Conservation (phyloP, 768 basidiomycete species). For the Nidularia pulvinata region DNA sequence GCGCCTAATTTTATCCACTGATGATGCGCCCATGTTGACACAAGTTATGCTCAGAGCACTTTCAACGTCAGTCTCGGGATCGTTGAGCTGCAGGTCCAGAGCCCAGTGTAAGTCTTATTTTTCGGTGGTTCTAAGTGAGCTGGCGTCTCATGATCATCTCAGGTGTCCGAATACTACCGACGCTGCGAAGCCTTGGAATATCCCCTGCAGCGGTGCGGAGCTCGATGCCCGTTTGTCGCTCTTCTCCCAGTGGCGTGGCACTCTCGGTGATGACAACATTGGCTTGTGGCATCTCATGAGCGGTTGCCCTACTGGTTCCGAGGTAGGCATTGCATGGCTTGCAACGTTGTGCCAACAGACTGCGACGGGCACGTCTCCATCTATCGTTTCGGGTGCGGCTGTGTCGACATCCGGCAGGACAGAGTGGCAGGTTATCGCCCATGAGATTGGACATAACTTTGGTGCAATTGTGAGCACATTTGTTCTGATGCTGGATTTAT, state of each 20-base stretch:
- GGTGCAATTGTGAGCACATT: conserved; percentile 73
- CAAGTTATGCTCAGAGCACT: conserved; percentile 43
- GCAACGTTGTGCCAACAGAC: conserved; percentile 70
- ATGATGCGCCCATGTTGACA: conserved; percentile 2
- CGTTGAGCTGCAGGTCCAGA: conserved; percentile 70
- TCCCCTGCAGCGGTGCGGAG: conserved; percentile 54
- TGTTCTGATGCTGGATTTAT: conserved; percentile 3
- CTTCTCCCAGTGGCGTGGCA: conserved; percentile 84
- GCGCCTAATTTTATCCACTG: conserved; percentile 5
- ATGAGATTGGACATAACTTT: conserved; percentile 89
- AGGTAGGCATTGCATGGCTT: conserved; percentile 90
- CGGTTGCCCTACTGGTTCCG: conserved; percentile 76
- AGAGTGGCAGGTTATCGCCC: conserved; percentile 84
- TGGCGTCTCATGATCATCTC: background rate
- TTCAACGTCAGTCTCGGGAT: conserved; percentile 90
- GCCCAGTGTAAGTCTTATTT: no score
- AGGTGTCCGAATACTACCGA: conserved; percentile 62
- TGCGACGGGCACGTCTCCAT: conserved; percentile 40
- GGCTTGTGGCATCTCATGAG: conserved; percentile 93
- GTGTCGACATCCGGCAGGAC: conserved; percentile 77
- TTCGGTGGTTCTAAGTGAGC: no score
- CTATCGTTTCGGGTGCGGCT: conserved; percentile 75
- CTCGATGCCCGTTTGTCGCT: conserved; percentile 74
- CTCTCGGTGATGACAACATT: conserved; percentile 67
- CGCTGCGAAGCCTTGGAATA: conserved; percentile 69